phyloP scores from a whole-genome alignment of 2,329 filamentous ascomycete genomes.

The Ophiostoma himal-ulmi region DNA sequence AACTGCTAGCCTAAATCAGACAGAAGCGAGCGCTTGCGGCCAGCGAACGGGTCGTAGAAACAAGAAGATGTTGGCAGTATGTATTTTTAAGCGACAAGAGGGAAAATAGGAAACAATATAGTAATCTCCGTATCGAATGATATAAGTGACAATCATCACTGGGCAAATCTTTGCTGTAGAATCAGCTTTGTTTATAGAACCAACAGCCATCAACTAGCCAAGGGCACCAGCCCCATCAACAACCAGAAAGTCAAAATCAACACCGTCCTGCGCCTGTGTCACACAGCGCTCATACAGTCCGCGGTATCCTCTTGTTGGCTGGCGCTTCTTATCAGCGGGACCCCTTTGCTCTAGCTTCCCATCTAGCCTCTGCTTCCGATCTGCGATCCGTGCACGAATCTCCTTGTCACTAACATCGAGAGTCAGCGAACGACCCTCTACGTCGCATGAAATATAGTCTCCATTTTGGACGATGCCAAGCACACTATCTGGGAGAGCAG shows the following conservation, averaged over 20 bases:
- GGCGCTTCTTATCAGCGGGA: slow-evolving; percentile 6
- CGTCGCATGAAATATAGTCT: slow-evolving; percentile 73
- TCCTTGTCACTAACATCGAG: slow-evolving; percentile 64
- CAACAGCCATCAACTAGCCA: background rate
- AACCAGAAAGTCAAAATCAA: slow-evolving; percentile 58
- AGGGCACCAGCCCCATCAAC: slow-evolving; percentile 34
- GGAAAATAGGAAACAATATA: no score
- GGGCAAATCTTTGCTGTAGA: no score
- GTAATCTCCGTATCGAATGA: no score
- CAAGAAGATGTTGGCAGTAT: no score
- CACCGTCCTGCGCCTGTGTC: slow-evolving; percentile 54
- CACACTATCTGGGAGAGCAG: slow-evolving; percentile 66
- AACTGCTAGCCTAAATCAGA: no score
- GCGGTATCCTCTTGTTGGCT: slow-evolving; percentile 43
- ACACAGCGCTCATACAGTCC: slow-evolving; percentile 55
- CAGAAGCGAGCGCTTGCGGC: no score
- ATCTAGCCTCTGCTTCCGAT: slow-evolving; percentile 29
- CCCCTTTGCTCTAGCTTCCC: slow-evolving; percentile 19
- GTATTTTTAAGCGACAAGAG: no score
- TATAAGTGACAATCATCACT: no score
- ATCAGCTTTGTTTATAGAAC: no score
- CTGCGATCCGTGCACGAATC: slow-evolving; percentile 51
- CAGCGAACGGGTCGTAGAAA: no score
- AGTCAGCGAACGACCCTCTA: slow-evolving; percentile 55
- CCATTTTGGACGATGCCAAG: slow-evolving; percentile 71